These are phyloP conservation scores for Entrophospora sp. DNA, from an alignment of 192 early-diverging fungal genomes.

Conservation along the genomic window DNA sequence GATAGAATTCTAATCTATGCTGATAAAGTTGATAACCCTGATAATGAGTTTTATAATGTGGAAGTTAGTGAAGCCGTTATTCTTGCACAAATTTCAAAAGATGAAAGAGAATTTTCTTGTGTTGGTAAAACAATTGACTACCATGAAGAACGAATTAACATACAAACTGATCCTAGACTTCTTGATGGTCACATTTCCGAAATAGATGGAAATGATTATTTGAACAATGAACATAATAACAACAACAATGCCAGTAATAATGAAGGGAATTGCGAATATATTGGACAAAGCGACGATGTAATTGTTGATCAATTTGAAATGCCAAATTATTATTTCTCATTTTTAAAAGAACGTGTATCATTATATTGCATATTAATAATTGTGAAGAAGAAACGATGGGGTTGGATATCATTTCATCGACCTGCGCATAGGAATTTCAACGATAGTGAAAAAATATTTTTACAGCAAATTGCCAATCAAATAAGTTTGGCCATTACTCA, in stretches of 20 bases:
- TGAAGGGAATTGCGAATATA: too few relatives aligned
- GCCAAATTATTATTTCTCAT: too few relatives aligned
- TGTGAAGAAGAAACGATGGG: slow-evolving; percentile 28
- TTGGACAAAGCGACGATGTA: too few relatives aligned
- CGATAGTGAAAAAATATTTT: slow-evolving; percentile 29
- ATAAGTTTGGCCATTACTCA: slow-evolving; percentile 36
- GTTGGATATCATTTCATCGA: slow-evolving; percentile 26
- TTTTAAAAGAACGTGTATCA: too few relatives aligned
- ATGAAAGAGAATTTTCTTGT: too few relatives aligned
- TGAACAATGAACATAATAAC: too few relatives aligned
- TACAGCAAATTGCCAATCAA: slow-evolving; percentile 34
- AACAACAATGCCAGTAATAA: too few relatives aligned
- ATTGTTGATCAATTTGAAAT: too few relatives aligned
- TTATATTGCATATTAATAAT: slow-evolving; percentile 26
- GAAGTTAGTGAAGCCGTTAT: too few relatives aligned
- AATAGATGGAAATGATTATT: not conserved
- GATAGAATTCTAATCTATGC: slow-evolving; percentile 26
- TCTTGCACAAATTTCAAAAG: too few relatives aligned
- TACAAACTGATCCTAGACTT: not conserved
- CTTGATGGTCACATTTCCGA: not conserved
- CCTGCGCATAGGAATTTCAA: slow-evolving; percentile 24
- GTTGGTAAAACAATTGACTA: not conserved
- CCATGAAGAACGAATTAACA: not conserved
- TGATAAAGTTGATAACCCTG: too few relatives aligned
- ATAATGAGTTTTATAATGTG: too few relatives aligned